Conservation (phyloP, 441 rosid genomes). For the Bocquillonia castaneifolia region DNA sequence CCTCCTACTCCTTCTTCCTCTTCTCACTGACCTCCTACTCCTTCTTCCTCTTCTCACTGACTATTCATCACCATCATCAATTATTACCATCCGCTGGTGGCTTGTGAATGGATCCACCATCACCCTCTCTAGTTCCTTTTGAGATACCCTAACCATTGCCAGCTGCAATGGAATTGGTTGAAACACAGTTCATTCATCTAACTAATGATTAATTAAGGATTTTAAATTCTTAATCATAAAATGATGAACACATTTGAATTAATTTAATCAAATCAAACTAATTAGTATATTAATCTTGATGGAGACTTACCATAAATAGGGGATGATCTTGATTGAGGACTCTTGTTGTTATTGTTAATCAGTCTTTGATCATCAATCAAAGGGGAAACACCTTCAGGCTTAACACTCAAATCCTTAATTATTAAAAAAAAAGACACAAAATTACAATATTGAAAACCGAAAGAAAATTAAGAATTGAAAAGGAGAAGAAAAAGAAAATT, state of each 20-base stretch:
- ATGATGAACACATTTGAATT: background rate
- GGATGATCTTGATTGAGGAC: slow-evolving; percentile 38
- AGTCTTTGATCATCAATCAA: slow-evolving; percentile 35
- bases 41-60: no score
- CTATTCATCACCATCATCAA: slow-evolving; percentile 38
- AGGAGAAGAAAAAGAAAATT: no score
- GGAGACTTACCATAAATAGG: slow-evolving; percentile 38
- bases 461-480: no score
- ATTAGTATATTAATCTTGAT: background rate
- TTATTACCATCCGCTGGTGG: no score
- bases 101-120: slow-evolving; percentile 35
- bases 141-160: slow-evolving; percentile 33
- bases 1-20: slow-evolving; percentile 35
- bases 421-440: slow-evolving; percentile 8
- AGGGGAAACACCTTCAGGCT: slow-evolving; percentile 52
- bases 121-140: slow-evolving; percentile 36
- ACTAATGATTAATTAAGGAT: background rate
- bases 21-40: no score
- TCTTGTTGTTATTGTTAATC: slow-evolving; percentile 22
- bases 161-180: slow-evolving; percentile 23
- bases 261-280: background rate
- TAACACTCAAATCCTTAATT: slow-evolving; percentile 43
- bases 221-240: no score
- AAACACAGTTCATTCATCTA: no score
- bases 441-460: background rate